Evolutionary conservation across 1,284 basidiomycete genomes (phyloP).

Genomic region (Inonotus hispidus): DNA sequence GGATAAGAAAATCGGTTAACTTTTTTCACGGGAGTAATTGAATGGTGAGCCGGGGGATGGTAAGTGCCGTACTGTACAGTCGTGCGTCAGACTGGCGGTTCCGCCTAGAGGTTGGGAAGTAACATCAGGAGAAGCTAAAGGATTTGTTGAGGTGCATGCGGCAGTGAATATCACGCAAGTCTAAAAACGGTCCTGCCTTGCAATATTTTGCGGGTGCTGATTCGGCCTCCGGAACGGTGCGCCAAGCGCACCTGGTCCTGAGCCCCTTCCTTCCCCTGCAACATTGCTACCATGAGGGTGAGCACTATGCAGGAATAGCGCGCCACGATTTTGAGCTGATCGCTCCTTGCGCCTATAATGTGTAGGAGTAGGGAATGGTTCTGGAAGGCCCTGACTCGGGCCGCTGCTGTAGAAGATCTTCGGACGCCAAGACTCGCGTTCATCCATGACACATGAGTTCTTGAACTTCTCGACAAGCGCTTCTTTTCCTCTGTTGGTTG

Average conservation of each 20-base stretch:
- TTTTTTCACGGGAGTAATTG: neutral
- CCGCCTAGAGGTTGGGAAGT: neutral
- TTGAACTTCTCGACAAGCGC: slow-evolving; percentile 83
- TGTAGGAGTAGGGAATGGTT: slow-evolving; percentile 77
- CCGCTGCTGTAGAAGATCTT: slow-evolving; percentile 81
- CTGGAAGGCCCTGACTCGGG: slow-evolving; percentile 62
- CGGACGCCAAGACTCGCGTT: slow-evolving; percentile 73
- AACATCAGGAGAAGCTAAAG: neutral
- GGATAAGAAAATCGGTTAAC: neutral
- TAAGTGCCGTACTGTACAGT: neutral
- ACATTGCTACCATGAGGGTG: neutral
- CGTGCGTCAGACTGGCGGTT: neutral
- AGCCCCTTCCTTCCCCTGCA: neutral
- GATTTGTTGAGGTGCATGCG: neutral
- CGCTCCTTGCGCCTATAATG: slow-evolving; percentile 73
- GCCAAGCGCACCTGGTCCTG: slow-evolving; percentile 3
- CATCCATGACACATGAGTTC: slow-evolving; percentile 82
- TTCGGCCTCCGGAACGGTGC: slow-evolving; percentile 16
- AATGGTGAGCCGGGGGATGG: neutral
- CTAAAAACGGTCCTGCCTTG: slow-evolving; percentile 9
- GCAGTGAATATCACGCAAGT: neutral
- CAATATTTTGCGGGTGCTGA: slow-evolving; percentile 16
- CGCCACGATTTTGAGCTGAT: slow-evolving; percentile 67
- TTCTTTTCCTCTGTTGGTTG: slow-evolving; percentile 65
- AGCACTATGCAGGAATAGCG: slow-evolving; percentile 46